Base-by-base conservation (phyloP, 2,329 filamentous ascomycete genomes). In the Pyricularia grisea region DNA sequence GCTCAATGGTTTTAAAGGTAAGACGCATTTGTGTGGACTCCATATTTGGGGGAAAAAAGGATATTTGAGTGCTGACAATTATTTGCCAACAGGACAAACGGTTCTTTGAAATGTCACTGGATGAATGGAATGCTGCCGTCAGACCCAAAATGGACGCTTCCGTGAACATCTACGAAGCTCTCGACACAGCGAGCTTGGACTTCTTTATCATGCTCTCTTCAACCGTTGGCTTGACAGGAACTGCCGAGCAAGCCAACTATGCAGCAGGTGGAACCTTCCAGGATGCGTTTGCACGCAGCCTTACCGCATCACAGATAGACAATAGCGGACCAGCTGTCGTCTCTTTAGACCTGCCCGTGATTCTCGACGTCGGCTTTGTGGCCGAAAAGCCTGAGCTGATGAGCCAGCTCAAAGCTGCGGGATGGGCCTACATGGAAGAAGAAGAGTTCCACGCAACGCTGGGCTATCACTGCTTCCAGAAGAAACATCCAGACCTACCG, bases 171-270 rank as follows among this genome's bases (percentile, higher is more conserved):
- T 66, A 72, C 58, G 65, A 64, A 12, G 60, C 55, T 1, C 69
- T 71, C 7, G 5, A 42, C 11, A 69, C 67, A 11, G 6, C 36
- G 23, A 65, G 67, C 14, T 69, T 74, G 4, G 78, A 80, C 67
- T 82, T 82, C 73, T 82, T 82, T 69, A 71, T 81, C 66, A 76
- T 79, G 71, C 73, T 81, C 1, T 81, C 79, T 0, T 82, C 81
- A 0, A 72, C 78, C 0, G 72, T 75, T 9, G 78, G 77, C 1
- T 73, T 81, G 14, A 72, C 78, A 30, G 81, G 81, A 25, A 76
- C 74, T 36, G 68, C 72, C 14, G 74, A 74, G 5, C 80, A 82
- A 70, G 72, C 75, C 58, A 81, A 81, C 70, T 82, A 82, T 70
- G 75, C 77, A 2, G 78, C 79, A 6, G 80, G 74, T 23, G 77